Evolutionary conservation across 2,329 filamentous ascomycete species (phyloP).

Genomic region (Colletotrichum abscissum): DNA sequence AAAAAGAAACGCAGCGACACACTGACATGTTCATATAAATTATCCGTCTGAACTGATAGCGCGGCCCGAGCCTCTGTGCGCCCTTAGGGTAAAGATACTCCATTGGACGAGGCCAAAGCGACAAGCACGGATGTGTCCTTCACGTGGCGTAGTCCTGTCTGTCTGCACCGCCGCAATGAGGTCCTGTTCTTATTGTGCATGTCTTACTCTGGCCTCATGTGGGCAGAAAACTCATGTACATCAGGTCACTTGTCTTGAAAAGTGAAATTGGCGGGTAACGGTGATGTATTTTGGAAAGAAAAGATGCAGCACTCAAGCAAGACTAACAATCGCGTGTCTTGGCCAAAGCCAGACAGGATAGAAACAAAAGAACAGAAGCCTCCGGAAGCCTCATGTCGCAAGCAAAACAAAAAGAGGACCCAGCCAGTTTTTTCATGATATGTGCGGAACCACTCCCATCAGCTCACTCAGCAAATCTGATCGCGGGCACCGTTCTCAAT

Average conservation of each 20-base stretch:
- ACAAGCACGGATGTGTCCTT: neutral
- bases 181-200: neutral
- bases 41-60: neutral
- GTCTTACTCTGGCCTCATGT: neutral
- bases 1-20: neutral
- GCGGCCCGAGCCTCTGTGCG: neutral
- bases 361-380: conserved; percentile 13
- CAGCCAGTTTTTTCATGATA: neutral
- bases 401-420: neutral
- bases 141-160: neutral
- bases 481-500: neutral
- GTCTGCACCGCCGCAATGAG: neutral
- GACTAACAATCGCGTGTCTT: conserved; percentile 2
- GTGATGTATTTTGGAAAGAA: neutral
- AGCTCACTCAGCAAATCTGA: neutral
- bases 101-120: neutral
- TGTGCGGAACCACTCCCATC: neutral
- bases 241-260: neutral
- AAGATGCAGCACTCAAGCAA: conserved; percentile 4
- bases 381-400: conserved; percentile 1
- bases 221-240: neutral
- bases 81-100: neutral
- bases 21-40: neutral
- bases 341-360: neutral
- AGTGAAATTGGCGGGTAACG: conserved; percentile 1